These are phyloP conservation scores for Scleromitrula shiraiana DNA, from an alignment of 2,329 filamentous ascomycete species.

Conservation along the genomic window DNA sequence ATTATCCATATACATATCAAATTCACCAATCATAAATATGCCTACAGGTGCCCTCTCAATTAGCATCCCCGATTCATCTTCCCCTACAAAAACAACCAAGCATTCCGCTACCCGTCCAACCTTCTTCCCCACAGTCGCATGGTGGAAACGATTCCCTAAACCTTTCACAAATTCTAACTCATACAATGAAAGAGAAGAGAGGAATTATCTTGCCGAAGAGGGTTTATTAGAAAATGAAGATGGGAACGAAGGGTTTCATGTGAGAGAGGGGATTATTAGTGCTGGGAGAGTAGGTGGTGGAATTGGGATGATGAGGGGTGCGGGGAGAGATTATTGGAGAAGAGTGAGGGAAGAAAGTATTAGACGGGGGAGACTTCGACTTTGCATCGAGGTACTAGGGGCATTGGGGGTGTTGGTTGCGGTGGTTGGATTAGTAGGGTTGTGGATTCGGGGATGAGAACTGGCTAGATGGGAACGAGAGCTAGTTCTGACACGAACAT, in stretches of 20 bases:
- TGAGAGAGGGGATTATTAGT: neutral
- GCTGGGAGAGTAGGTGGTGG: neutral
- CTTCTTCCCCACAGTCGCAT: slow-evolving; percentile 6
- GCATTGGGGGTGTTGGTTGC: neutral
- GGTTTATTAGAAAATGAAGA: slow-evolving; percentile 4
- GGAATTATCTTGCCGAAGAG: neutral
- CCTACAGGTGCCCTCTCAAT: slow-evolving; percentile 7
- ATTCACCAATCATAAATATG: neutral
- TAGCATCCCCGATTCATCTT: neutral
- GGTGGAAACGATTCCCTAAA: slow-evolving; percentile 3
- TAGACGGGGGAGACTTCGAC: neutral
- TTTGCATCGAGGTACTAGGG: neutral
- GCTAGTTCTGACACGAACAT: too few species aligned
- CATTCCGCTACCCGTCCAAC: slow-evolving; percentile 4
- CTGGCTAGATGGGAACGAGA: too few species aligned
- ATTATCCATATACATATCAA: neutral
- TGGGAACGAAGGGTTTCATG: neutral
- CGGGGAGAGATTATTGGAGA: neutral
- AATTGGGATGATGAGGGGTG: neutral
- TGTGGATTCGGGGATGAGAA: neutral
- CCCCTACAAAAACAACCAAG: neutral
- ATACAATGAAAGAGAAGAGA: neutral
- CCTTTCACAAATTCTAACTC: neutral
- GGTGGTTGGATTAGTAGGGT: neutral
- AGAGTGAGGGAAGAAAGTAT: neutral